Evolutionary conservation across 1,284 basidiomycete genomes (phyloP).

Genomic region (Earliella scabrosa): DNA sequence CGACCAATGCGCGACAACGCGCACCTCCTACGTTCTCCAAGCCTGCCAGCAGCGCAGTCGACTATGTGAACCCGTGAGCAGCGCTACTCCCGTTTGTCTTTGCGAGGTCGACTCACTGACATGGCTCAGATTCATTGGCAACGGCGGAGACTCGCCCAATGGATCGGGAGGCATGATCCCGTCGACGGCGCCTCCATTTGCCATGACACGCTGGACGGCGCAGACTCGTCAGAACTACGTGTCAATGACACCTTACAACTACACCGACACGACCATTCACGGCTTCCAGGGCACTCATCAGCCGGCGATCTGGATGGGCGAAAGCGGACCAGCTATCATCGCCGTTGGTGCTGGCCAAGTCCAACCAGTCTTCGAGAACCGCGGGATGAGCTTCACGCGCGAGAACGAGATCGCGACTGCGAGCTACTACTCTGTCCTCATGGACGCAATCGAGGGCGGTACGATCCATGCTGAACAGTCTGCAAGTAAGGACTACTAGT

Average conservation of each 20-base stretch:
- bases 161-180: conserved; percentile 73
- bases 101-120: too few species aligned
- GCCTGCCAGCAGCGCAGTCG: conserved; percentile 9
- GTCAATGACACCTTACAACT: conserved; percentile 80
- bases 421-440: conserved; percentile 69
- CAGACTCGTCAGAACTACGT: conserved; percentile 77
- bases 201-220: conserved; percentile 80
- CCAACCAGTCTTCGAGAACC: conserved; percentile 56
- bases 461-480: conserved; percentile 66
- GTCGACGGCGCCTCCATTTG: conserved; percentile 79
- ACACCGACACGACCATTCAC: conserved; percentile 64
- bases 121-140: conserved; percentile 69
- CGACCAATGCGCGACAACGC: background rate
- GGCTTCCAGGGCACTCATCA: conserved; percentile 84
- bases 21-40: conserved; percentile 10
- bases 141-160: conserved; percentile 71
- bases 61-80: conserved; percentile 55
- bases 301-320: conserved; percentile 92
- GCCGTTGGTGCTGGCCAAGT: conserved; percentile 62
- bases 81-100: background rate
- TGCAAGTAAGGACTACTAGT: conserved; percentile 56
- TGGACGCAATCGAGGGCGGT: conserved; percentile 56
- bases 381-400: conserved; percentile 64
- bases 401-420: conserved; percentile 65
- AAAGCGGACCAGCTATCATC: conserved; percentile 70